Base-by-base conservation (phyloP, 192 early-diverging fungal species). In the Phycomyces nitens region DNA sequence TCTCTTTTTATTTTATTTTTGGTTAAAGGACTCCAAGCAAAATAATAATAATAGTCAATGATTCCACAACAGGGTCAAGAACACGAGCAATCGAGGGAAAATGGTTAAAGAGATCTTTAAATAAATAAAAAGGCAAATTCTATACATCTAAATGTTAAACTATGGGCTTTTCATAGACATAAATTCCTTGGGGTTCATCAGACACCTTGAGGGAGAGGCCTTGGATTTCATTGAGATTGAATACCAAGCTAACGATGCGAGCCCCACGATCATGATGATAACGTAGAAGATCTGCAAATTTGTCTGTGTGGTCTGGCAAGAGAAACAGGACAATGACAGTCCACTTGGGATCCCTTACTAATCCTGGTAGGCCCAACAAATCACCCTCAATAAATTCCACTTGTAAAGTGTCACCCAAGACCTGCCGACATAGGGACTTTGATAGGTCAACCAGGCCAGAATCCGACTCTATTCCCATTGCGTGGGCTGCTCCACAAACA, bases 381-480 rank as follows among this genome's bases (percentile, higher is more conserved):
- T 82, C 73, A 0, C 73, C 80, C 42, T 68, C 67, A 20, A 71
- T 60, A 60, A 82, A 82, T 5, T 43, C 49, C 0, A 82, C 56
- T 51, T 55, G 24, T 14, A 70, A 40, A 5, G 53, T 65, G 38
- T 56, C 52, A 0, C 56, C 61, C 9, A 70, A 52, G 10, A 70
- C 68, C 39, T 53, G 55, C 15, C 70, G 62, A 20, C 77, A 70
- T 10, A 82, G 27, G 10, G 61, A 47, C 14, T 66, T 65, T 29
- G 80, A 82, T 27, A 70, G 47, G 14, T 72, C 70, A n/a, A 82
- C 68, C 29, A 82, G 65, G 34, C 70, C 57, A 2, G 71, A 56
- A 29, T 86, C 84, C 12, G 71, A 81, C 49, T 86, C 84, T 12
- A 86, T 75, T 0, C 84, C 84, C 10, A 77, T 34, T 9, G 83